Base-by-base conservation (phyloP, 148 eudicot species). In the Nepenthes mirabilis region DNA sequence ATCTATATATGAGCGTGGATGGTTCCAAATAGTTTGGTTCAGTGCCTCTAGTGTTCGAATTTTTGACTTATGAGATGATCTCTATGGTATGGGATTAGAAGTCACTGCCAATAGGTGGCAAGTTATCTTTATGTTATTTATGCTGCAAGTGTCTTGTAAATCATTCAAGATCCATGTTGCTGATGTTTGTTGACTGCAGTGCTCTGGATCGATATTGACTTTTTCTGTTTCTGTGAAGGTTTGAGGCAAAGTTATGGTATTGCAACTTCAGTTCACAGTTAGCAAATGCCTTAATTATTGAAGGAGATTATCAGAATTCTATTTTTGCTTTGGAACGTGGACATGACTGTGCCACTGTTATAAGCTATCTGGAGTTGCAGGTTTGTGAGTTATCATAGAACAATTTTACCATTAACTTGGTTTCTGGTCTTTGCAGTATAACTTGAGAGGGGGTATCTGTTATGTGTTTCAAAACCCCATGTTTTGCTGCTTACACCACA, bases 251-350 rank as follows among this genome's bases (percentile, higher is more conserved):
- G 62, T 79, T 94, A 65, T 94, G 99, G 97, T 86, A 65, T 61
- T 94, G 97, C 81, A 94, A 94, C 79, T 94, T 89, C 85, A 80
- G 70, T 67, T 89, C 97, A 36, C 99, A 89, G 83, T 87, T 89
- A 60, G 95, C 99, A 48, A 89, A 88, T 63, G 97, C 97, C 58
- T 76, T 89, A 43, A 82, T 81, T 34, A 82, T 94, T 61, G 91
- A 94, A 74, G 99, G 97, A 55, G 97, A 89, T 72, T 86, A 89
- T 75, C 78, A 67, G 57, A 91, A 80, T 64, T 81, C 99, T 36
- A 68, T 94, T 63, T 69, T 72, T 68, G 74, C 87, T 68, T 77
- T 94, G 76, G 77, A 85, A 43, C 72, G 57, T 36, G 99, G 91
- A 48, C 73, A 75, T 64, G 66, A 64, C 32, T 81, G 78, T 75